These are phyloP conservation scores for Amaranthus cruentus DNA, from an alignment of 148 eudicot species.

Conservation along the genomic window DNA sequence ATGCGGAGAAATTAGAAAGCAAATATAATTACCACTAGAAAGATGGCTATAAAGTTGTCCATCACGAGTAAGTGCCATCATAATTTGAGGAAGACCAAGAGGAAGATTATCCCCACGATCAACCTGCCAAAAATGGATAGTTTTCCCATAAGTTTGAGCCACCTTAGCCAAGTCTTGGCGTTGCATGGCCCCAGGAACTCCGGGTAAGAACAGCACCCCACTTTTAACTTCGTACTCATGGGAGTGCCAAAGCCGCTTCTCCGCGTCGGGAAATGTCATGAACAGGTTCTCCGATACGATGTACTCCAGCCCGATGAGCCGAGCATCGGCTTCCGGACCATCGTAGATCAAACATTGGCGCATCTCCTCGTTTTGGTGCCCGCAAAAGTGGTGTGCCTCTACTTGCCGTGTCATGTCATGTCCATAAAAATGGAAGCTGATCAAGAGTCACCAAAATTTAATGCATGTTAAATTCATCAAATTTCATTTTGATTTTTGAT, in stretches of 20 bases:
- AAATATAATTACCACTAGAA: constrained; percentile 43
- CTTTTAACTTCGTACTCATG: constrained; percentile 93
- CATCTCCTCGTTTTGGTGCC: constrained; percentile 82
- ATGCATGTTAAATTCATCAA: background rate
- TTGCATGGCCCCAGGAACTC: constrained; percentile 59
- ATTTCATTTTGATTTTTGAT: no score
- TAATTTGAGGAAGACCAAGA: constrained; percentile 74
- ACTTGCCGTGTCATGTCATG: constrained; percentile 90
- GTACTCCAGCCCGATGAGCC: constrained; percentile 81
- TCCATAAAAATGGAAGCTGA: constrained; percentile 72
- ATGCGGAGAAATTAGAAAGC: no score
- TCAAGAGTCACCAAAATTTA: no score
- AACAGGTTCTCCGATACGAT: constrained; percentile 68
- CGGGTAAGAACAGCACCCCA: constrained; percentile 72
- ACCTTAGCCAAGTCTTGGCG: constrained; percentile 71
- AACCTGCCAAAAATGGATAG: constrained; percentile 83
- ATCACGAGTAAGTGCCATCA: constrained; percentile 95
- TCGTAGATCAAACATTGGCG: constrained; percentile 86
- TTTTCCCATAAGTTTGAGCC: constrained; percentile 72
- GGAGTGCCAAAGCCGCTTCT: constrained; percentile 82
- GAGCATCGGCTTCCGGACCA: constrained; percentile 53
- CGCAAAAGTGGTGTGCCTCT: constrained; percentile 92
- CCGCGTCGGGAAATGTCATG: constrained; percentile 60
- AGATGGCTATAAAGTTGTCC: constrained; percentile 61
- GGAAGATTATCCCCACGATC: constrained; percentile 76